phyloP scores from a whole-genome alignment of 805 yeast genomes.

The Metahyphopichia silvanorum region DNA sequence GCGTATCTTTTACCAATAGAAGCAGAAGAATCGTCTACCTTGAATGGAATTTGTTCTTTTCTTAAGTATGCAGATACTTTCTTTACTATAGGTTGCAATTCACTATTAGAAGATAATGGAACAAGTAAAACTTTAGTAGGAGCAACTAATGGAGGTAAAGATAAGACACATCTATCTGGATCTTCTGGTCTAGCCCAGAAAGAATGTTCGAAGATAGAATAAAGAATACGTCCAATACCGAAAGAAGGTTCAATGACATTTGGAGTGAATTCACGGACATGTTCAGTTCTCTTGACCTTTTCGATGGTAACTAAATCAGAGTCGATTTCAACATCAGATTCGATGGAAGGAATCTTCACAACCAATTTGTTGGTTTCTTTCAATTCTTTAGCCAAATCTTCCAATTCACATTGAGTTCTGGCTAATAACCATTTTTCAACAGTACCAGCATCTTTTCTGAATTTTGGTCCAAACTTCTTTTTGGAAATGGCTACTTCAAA shows the following conservation, averaged over 20 bases:
- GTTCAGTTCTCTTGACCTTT: conserved; percentile 78
- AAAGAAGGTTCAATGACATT: conserved; percentile 98
- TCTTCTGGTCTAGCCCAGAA: conserved; percentile 94
- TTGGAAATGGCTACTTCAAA: conserved; percentile 85
- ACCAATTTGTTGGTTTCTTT: conserved; percentile 57
- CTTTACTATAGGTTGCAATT: conserved; percentile 71
- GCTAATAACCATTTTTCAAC: conserved; percentile 77
- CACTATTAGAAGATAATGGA: conserved; percentile 84
- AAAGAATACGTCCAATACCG: conserved; percentile 97
- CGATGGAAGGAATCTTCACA: conserved; percentile 65
- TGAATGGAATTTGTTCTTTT: conserved; percentile 82
- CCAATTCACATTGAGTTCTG: conserved; percentile 83
- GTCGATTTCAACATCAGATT: conserved; percentile 63
- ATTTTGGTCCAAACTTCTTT: conserved; percentile 96
- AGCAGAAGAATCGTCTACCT: conserved; percentile 95
- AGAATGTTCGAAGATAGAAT: conserved; percentile 87
- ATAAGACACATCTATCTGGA: conserved; percentile 78
- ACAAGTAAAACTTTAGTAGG: conserved; percentile 96
- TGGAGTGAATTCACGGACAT: conserved; percentile 92
- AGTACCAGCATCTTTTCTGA: conserved; percentile 93
- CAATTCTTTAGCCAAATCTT: conserved; percentile 70
- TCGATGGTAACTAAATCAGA: conserved; percentile 68
- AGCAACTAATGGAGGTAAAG: conserved; percentile 93
- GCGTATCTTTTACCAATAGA: conserved; percentile 98
- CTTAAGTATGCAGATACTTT: conserved; percentile 70